Conservation (phyloP, 1,284 basidiomycete genomes). For the Tilletia setariae region DNA sequence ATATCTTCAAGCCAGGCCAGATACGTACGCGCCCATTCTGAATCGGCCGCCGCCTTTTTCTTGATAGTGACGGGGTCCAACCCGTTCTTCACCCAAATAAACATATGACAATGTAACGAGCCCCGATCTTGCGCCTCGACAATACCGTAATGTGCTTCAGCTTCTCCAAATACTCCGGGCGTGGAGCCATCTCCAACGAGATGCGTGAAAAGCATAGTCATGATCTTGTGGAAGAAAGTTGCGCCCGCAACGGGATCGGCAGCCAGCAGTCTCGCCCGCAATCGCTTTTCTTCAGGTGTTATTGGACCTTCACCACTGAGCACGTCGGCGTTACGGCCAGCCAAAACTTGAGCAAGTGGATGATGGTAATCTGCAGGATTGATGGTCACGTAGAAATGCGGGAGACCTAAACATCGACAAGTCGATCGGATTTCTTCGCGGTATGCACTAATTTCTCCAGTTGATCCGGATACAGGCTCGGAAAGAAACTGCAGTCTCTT, state of each 20-base stretch:
- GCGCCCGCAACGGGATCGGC: neutral
- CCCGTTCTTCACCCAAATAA: neutral
- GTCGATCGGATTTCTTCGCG: neutral
- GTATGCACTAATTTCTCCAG: neutral
- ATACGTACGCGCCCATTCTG: neutral
- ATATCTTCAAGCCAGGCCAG: neutral
- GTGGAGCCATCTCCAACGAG: neutral
- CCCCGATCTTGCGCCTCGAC: neutral
- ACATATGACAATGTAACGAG: slow-evolving; percentile 1
- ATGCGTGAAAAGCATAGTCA: neutral
- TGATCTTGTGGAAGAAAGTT: neutral
- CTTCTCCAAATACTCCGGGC: neutral
- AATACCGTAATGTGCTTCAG: neutral
- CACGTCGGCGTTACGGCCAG: neutral
- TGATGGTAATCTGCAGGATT: neutral
- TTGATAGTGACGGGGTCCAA: neutral
- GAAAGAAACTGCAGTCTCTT: neutral
- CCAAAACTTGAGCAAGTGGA: neutral
- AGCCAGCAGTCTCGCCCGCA: neutral
- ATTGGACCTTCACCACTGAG: neutral
- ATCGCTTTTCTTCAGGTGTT: neutral
- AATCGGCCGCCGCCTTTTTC: neutral
- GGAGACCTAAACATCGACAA: neutral
- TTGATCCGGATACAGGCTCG: neutral
- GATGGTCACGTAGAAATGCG: neutral